Base-by-base conservation (phyloP, 176 grass and related monocot genomes). In the Cocos nucifera region DNA sequence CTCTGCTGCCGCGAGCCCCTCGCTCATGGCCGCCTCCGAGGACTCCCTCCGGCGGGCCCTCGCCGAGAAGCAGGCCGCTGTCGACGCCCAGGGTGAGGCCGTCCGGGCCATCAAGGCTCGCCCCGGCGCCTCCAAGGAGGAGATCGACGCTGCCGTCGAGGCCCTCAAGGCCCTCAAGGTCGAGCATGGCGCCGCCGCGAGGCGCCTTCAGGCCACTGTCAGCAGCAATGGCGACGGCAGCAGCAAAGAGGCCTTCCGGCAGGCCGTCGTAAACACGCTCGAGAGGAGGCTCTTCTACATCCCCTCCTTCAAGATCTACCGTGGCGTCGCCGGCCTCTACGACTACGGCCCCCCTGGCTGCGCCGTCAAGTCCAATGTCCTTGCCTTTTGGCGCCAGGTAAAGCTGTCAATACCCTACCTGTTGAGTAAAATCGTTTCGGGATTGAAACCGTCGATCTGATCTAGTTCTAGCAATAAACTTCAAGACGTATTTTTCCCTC, bases 251-350 rank as follows among this genome's bases (percentile, higher is more conserved):
- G 75, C 71, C 68, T 65, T 86, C 49, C 79, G 83, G 48, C 88
- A 87, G 76, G 65, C 82, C 22, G 88, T 92, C 65, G 83, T 80
- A 57, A 92, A 92, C 77, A 92, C 88, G 6, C 79, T 87, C 5
- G 79, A 92, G 69, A 35, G 88, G 57, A 83, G 85, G 65, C 83
- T 92, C 3, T 92, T 92, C 61, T 87, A 87, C 69, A 92, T 92
- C 48, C 88, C 88, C 0, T 87, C 88, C 0, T 92, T 78, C 65
- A 92, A 87, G 88, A 84, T 87, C 75, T 92, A 92, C 74, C 88
- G 88, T 57, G 88, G 88, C 18, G 83, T 92, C 15, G 88, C 88
- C 1, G 88, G 88, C 18, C 76, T 92, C 1, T 92, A 92, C 49
- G 88, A 92, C 35, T 92, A 92, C 27, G 88, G 88, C 2, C 88